A percentile compares a stretch with the other conserved stretches of the same genome.
phyloP scores from a whole-genome alignment of 345 rosid species.

The Arabis hirsuta region DNA sequence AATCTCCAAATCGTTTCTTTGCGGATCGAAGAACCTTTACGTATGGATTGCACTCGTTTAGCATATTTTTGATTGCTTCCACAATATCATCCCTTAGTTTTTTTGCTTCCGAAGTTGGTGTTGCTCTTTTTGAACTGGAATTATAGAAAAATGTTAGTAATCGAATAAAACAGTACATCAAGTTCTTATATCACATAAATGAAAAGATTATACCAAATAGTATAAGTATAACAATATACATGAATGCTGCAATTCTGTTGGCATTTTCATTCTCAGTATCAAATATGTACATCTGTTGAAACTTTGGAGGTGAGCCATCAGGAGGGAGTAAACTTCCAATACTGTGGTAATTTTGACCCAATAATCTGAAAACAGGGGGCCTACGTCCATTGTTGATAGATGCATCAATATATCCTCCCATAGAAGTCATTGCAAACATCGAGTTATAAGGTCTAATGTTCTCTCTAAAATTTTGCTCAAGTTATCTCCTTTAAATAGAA shows the following conservation, averaged over 20 bases:
- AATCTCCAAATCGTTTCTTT: neutral
- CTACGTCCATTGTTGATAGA: slow-evolving; percentile 6
- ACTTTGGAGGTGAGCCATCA: neutral
- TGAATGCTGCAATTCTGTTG: slow-evolving; percentile 16
- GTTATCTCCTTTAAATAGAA: too few species aligned
- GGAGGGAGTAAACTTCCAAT: slow-evolving; percentile 17
- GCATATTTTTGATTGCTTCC: neutral
- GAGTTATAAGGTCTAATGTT: slow-evolving; percentile 6
- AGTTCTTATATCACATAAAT: too few species aligned
- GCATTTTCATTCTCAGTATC: slow-evolving; percentile 16
- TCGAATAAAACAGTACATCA: neutral
- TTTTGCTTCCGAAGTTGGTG: neutral
- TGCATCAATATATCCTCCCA: neutral
- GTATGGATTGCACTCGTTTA: slow-evolving; percentile 4
- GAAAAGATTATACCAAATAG: too few species aligned
- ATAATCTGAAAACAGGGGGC: neutral
- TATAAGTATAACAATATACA: neutral
- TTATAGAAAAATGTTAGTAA: neutral
- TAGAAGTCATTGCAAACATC: neutral
- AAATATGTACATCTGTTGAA: slow-evolving; percentile 14
- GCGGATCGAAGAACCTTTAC: neutral
- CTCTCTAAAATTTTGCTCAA: neutral
- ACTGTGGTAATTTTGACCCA: neutral
- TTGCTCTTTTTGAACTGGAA: neutral
- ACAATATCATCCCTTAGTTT: neutral